Conservation (phyloP, 345 rosid genomes). For the Melastoma malabathricum region DNA sequence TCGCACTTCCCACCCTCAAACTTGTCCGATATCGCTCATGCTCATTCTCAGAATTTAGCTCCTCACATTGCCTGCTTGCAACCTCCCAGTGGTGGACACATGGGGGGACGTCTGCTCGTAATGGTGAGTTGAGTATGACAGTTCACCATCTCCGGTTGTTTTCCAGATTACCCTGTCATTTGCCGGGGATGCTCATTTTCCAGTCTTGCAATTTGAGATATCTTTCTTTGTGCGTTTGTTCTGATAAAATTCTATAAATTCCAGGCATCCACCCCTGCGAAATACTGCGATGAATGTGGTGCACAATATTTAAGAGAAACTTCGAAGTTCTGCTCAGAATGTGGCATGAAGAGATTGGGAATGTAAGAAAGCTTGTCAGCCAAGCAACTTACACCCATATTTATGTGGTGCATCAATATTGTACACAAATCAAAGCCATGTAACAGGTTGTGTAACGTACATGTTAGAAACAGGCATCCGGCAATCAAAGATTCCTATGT, state of each 20-base stretch:
- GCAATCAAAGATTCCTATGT: too few species aligned
- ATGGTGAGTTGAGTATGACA: slow-evolving; percentile 30
- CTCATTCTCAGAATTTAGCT: slow-evolving; percentile 56
- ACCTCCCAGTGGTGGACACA: slow-evolving; percentile 52
- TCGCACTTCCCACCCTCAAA: slow-evolving; percentile 46
- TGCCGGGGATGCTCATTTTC: too few species aligned
- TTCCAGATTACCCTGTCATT: not conserved
- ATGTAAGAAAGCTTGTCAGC: slow-evolving; percentile 13
- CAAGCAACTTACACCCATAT: too few species aligned
- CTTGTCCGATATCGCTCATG: slow-evolving; percentile 51
- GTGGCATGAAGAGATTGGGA: slow-evolving; percentile 81
- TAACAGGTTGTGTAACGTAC: too few species aligned
- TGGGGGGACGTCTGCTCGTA: slow-evolving; percentile 48
- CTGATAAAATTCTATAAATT: slow-evolving; percentile 3
- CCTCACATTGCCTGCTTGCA: slow-evolving; percentile 84
- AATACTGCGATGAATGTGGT: slow-evolving; percentile 86
- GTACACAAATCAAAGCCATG: too few species aligned
- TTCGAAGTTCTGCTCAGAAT: slow-evolving; percentile 89
- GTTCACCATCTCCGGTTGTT: not conserved
- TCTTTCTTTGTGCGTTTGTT: not conserved
- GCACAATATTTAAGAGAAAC: slow-evolving; percentile 71
- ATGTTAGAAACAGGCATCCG: too few species aligned
- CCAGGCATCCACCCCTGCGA: slow-evolving; percentile 59
- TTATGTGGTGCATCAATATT: too few species aligned
- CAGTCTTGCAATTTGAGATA: not conserved